A percentile compares a stretch with the other conserved stretches of the same genome.
These are phyloP conservation scores for Nicotiana rustica DNA, from an alignment of 305 asterid species.

Conservation along the genomic window DNA sequence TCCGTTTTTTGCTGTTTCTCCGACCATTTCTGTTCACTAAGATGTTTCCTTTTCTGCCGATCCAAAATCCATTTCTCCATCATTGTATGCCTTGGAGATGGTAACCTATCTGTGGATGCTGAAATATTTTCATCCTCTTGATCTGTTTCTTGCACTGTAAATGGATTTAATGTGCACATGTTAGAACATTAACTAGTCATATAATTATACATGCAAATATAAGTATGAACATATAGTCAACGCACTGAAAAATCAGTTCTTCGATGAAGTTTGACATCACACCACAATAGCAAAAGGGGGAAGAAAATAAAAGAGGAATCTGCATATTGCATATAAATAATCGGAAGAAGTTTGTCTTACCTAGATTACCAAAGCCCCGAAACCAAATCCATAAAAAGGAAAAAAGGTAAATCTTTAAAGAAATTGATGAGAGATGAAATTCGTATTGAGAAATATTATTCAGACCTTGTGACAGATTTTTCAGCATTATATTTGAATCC, in stretches of 20 bases:
- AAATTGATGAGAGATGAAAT: constrained; percentile 11
- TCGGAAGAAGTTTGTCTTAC: constrained; percentile 11
- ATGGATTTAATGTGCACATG: constrained; percentile 29
- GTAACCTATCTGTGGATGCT: constrained; percentile 56
- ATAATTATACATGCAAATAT: not conserved
- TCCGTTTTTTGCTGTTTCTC: constrained; percentile 79
- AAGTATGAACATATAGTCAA: not conserved
- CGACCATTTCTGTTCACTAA: constrained; percentile 72
- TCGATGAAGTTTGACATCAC: not conserved
- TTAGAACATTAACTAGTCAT: constrained; percentile 13
- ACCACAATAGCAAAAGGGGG: constrained; percentile 13
- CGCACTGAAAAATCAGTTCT: constrained; percentile 4
- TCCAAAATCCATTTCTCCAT: constrained; percentile 82
- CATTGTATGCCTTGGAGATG: constrained; percentile 85
- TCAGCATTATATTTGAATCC: constrained; percentile 52
- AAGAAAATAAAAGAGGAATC: not conserved
- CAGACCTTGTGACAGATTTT: constrained; percentile 67
- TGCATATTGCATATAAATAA: constrained; percentile 13
- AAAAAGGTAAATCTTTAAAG: not conserved
- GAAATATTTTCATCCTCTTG: constrained; percentile 72
- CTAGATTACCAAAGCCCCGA: not conserved
- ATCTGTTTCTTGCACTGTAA: constrained; percentile 59
- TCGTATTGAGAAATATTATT: constrained; percentile 19
- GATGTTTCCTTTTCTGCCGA: constrained; percentile 69
- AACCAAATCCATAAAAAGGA: not conserved